A percentile compares a stretch with the other conserved stretches of the same genome.
Evolutionary conservation across 306 rosid genomes (phyloP).

Genomic region (Lupinus albus): DNA sequence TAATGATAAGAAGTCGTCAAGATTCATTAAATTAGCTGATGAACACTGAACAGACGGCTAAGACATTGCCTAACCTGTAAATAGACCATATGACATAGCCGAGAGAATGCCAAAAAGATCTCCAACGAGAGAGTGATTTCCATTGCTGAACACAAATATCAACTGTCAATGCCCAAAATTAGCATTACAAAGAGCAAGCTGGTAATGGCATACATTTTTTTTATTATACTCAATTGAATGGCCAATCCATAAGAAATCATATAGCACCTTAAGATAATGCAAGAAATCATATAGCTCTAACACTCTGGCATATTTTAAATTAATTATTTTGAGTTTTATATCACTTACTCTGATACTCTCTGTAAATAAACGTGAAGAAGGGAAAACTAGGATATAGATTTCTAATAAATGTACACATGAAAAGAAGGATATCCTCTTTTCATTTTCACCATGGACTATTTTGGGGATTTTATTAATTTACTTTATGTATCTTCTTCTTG

Average conservation of each 20-base stretch:
- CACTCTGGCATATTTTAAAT: background rate
- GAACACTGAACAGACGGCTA: slow-evolving; percentile 11
- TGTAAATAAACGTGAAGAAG: too few relatives aligned
- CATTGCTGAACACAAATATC: slow-evolving; percentile 60
- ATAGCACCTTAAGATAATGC: slow-evolving; percentile 1
- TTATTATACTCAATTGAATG: background rate
- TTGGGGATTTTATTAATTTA: background rate
- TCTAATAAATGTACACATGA: background rate
- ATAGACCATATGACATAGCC: slow-evolving; percentile 78
- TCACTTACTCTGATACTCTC: background rate
- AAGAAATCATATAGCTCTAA: slow-evolving; percentile 1
- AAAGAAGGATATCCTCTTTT: background rate
- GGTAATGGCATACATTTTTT: slow-evolving; percentile 23
- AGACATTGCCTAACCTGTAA: slow-evolving; percentile 65
- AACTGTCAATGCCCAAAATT: slow-evolving; percentile 47
- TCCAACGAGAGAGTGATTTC: slow-evolving; percentile 71
- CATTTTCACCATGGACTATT: background rate
- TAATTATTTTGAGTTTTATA: background rate
- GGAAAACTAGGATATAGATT: too few relatives aligned
- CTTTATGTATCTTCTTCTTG: background rate
- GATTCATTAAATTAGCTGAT: slow-evolving; percentile 19
- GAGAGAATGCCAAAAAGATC: slow-evolving; percentile 90
- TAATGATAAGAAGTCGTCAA: background rate
- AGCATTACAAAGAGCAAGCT: slow-evolving; percentile 41
- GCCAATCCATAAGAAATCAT: background rate